Percentiles rank a stretch among this genome's conserved stretches.
Conservation (phyloP, 192 early-diverging fungal genomes). For the Coemansia sp. region DNA sequence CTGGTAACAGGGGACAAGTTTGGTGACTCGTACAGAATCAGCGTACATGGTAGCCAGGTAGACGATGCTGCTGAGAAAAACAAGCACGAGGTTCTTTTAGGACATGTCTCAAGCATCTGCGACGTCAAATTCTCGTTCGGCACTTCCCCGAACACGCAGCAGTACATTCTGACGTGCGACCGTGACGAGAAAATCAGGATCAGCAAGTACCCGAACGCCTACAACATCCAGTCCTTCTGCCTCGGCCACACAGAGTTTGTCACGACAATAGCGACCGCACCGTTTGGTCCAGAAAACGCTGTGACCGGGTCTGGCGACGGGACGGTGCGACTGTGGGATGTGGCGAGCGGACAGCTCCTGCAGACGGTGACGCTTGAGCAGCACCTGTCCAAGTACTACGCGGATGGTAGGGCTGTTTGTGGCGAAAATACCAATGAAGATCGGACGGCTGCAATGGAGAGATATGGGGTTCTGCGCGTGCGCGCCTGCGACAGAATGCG, state of each 20-base stretch:
- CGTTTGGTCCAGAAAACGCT: constrained; percentile 58
- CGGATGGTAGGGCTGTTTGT: constrained; percentile 19
- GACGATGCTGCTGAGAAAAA: background rate
- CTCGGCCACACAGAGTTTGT: constrained; percentile 88
- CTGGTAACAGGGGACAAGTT: constrained; percentile 90
- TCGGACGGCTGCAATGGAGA: constrained; percentile 25
- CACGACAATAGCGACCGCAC: constrained; percentile 62
- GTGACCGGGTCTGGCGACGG: constrained; percentile 87
- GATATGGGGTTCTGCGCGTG: constrained; percentile 49
- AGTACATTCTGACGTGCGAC: constrained; percentile 83
- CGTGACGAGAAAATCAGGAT: constrained; percentile 98
- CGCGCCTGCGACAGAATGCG: constrained; percentile 19
- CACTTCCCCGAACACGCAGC: constrained; percentile 12
- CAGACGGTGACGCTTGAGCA: constrained; percentile 66
- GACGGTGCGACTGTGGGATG: constrained; percentile 76
- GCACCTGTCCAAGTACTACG: constrained; percentile 28
- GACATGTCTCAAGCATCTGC: constrained; percentile 93
- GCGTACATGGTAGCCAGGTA: background rate
- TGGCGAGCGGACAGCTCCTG: constrained; percentile 59
- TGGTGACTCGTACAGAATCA: constrained; percentile 78
- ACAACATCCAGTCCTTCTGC: constrained; percentile 86
- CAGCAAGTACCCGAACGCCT: constrained; percentile 85
- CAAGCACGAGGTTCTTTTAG: constrained; percentile 62
- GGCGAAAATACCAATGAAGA: constrained; percentile 31
- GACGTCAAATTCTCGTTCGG: constrained; percentile 74